Evolutionary conservation across 2,329 filamentous ascomycete species (phyloP).

Genomic region (Paecilomyces sp.): DNA sequence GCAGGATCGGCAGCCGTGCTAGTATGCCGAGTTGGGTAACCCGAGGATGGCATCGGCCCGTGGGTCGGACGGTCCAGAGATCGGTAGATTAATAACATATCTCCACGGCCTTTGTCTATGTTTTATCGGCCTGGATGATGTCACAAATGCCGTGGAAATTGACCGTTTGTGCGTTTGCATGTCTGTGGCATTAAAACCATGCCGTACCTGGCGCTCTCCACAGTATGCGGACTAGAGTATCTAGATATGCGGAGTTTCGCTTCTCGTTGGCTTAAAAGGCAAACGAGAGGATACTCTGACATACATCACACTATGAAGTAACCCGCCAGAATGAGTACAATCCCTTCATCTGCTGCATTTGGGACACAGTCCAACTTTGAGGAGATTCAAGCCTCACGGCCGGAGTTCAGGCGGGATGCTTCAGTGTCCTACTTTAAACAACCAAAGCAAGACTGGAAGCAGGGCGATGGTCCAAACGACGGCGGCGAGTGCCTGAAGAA

Average conservation of each 20-base stretch:
- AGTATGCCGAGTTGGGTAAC: background rate
- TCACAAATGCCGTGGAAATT: background rate
- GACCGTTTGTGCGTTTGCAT: background rate
- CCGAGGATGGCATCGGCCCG: background rate
- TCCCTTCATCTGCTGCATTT: slow-evolving; percentile 14
- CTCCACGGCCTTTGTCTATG: background rate
- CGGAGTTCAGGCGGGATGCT: slow-evolving; percentile 29
- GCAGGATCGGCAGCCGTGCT: background rate
- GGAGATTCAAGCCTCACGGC: slow-evolving; percentile 34
- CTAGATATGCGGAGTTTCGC: background rate
- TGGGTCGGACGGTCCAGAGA: background rate
- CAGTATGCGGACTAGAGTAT: background rate
- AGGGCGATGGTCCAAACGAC: slow-evolving; percentile 37
- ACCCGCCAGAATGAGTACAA: background rate
- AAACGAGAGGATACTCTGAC: background rate
- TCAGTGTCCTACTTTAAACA: slow-evolving; percentile 33
- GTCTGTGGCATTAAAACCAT: background rate
- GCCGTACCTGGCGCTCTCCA: background rate
- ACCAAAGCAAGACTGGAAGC: slow-evolving; percentile 34
- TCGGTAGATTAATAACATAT: background rate
- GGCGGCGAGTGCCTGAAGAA: slow-evolving; percentile 44
- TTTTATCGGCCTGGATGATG: background rate
- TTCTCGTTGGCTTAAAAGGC: background rate
- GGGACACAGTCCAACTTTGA: slow-evolving; percentile 24
- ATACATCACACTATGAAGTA: background rate